Base-by-base conservation (phyloP, 1,284 basidiomycete genomes). In the Irpex lacteus region DNA sequence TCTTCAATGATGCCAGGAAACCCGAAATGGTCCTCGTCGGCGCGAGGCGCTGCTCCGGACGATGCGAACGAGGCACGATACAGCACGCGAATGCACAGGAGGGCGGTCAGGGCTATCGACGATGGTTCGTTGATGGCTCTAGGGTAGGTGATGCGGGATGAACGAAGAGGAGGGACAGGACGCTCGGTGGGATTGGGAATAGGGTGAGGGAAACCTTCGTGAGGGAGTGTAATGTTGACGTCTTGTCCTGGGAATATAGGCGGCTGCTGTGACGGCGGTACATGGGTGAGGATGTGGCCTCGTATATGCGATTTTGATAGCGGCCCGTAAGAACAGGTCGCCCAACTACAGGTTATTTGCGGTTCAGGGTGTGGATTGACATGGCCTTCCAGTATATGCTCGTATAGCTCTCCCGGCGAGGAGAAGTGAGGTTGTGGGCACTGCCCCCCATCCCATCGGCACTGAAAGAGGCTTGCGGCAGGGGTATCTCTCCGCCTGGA, bases 1-100 rank as follows among this genome's bases (percentile, higher is more conserved):
- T 91, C 89, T 67, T 90, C 89, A 44, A 89, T 80, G 56, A 89
- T 61, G 0, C 89, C 91, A 5, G 91, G 92, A 73, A 94, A 94
- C 2, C 91, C 91, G 73, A 93, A 94, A 68, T 91, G 90, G 65
- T 93, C 89, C 7, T 83, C 87, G 71, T 93, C 91, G 2, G 82
- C 85, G 11, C 89, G 81, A 13, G 91, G 91, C 0, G 91, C 91
- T 34, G 83, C 82, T 66, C 91, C 90, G 1, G 76, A 73, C 2
- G 88, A 84, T 13, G 88, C 87, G 68, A 92, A 92, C 0, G 91
- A 86, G 2, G 85, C 84, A 37, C 90, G 84, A 74, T 91, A 94
- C 15, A 94, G 79, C 60, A 91, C 83, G 3, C 91, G 88, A 54
- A 92, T 82, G 68, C 90, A 87, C 9, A 94, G 82, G 8, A 94